Evolutionary conservation across 768 basidiomycete species (phyloP).

Genomic region (Boletus insuetus): DNA sequence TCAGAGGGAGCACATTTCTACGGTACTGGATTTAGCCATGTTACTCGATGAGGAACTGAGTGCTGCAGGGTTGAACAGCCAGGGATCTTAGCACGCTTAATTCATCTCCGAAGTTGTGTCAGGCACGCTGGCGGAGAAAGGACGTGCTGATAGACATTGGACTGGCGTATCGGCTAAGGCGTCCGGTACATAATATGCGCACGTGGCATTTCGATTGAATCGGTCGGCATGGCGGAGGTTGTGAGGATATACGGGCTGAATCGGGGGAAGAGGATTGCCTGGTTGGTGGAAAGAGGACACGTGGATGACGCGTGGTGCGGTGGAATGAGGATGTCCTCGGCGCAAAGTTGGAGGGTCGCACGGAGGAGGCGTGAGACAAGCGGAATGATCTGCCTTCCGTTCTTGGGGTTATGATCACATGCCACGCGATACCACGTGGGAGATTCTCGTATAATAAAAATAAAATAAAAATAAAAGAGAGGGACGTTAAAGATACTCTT

Average conservation of each 20-base stretch:
- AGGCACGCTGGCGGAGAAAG: neutral
- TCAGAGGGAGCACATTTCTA: no score
- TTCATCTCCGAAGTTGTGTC: slow-evolving; percentile 8
- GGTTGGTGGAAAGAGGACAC: neutral
- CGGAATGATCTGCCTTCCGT: neutral
- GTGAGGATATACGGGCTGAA: no score
- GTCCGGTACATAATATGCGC: no score
- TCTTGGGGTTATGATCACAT: slow-evolving; percentile 5
- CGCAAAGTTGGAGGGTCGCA: neutral
- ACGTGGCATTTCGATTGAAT: no score
- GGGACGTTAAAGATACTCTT: neutral
- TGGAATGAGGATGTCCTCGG: neutral
- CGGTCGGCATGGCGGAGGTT: no score
- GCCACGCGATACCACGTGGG: slow-evolving; percentile 28
- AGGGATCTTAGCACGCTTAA: slow-evolving; percentile 5
- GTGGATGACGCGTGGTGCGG: slow-evolving; percentile 4
- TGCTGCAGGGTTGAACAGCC: slow-evolving; percentile 1
- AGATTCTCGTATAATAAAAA: slow-evolving; percentile 5
- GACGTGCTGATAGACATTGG: neutral
- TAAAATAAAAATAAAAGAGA: slow-evolving; percentile 11
- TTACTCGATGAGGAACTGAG: neutral
- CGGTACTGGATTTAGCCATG: no score
- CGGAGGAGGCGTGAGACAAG: neutral
- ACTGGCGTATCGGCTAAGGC: no score
- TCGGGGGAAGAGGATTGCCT: no score